These are phyloP conservation scores for Paspalum notatum DNA, from an alignment of 176 grass and related monocot species.

Conservation along the genomic window DNA sequence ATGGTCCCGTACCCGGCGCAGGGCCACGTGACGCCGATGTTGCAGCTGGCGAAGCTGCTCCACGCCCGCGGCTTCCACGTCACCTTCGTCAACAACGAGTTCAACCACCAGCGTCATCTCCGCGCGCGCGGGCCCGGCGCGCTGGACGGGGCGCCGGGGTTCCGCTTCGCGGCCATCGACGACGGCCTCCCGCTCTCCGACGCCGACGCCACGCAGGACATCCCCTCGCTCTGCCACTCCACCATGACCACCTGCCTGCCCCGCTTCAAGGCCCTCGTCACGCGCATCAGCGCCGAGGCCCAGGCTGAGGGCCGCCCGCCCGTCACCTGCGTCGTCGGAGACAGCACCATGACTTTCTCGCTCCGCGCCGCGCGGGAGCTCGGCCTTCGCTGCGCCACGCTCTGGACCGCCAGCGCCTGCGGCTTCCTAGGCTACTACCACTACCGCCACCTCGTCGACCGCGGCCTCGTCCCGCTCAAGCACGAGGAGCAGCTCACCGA, in stretches of 20 bases:
- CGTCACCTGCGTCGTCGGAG: constrained; percentile 41
- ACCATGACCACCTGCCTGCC: constrained; percentile 47
- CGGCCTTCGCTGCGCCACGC: constrained; percentile 43
- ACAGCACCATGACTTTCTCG: constrained; percentile 52
- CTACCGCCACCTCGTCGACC: constrained; percentile 48
- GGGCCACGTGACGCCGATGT: constrained; percentile 69
- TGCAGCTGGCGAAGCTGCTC: constrained; percentile 69
- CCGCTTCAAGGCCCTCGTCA: constrained; percentile 35
- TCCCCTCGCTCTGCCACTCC: constrained; percentile 46
- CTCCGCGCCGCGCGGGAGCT: constrained; percentile 46
- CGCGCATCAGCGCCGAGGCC: constrained; percentile 10
- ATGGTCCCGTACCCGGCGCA: constrained; percentile 64
- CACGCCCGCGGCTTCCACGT: constrained; percentile 60
- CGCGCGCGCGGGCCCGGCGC: background rate
- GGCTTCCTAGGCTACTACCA: constrained; percentile 51
- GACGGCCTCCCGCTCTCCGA: constrained; percentile 53
- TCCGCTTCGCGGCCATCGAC: constrained; percentile 40
- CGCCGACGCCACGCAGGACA: constrained; percentile 48
- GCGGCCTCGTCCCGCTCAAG: constrained; percentile 45
- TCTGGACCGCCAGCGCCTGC: constrained; percentile 48
- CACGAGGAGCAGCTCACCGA: background rate
- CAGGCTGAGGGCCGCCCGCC: background rate
- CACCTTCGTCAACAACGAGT: constrained; percentile 74
- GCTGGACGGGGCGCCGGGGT: constrained; percentile 28
- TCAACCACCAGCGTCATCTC: constrained; percentile 51